phyloP scores from a whole-genome alignment of 306 rosid genomes.

The Myrica gale region DNA sequence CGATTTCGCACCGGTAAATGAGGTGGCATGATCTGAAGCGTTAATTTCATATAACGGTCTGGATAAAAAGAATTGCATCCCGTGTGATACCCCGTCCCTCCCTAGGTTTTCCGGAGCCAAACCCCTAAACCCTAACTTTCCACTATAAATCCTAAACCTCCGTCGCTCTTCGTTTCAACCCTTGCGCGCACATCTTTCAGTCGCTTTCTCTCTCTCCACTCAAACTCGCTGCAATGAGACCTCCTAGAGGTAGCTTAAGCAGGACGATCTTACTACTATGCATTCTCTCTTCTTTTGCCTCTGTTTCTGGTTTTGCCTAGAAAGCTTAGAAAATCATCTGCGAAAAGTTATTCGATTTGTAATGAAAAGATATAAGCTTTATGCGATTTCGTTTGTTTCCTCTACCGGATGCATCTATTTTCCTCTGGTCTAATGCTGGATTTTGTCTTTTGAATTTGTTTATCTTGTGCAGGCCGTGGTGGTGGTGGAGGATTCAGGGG shows the following conservation, averaged over 20 bases:
- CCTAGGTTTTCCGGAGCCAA: too few relatives aligned
- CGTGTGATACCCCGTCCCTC: too few relatives aligned
- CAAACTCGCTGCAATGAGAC: conserved; percentile 22
- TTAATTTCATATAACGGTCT: too few relatives aligned
- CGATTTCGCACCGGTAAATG: too few relatives aligned
- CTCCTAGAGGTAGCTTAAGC: conserved; percentile 31
- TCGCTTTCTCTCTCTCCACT: neutral
- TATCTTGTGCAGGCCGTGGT: conserved; percentile 37
- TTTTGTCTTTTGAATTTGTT: conserved; percentile 5
- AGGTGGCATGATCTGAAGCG: too few relatives aligned
- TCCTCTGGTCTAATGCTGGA: neutral
- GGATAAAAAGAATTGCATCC: too few relatives aligned
- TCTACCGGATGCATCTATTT: too few relatives aligned
- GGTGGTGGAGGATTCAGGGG: conserved; percentile 44
- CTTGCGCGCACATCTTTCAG: too few relatives aligned
- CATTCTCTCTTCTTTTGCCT: neutral
- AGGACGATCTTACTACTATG: neutral
- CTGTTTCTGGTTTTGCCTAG: neutral
- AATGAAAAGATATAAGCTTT: neutral
- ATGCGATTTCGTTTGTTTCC: neutral
- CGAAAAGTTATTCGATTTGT: neutral
- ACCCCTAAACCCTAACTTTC: too few relatives aligned
- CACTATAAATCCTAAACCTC: too few relatives aligned
- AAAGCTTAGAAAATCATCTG: neutral
- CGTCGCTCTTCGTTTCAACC: too few relatives aligned